These are phyloP conservation scores for Puccinia coronata DNA, from an alignment of 1,284 basidiomycete genomes.

Conservation along the genomic window DNA sequence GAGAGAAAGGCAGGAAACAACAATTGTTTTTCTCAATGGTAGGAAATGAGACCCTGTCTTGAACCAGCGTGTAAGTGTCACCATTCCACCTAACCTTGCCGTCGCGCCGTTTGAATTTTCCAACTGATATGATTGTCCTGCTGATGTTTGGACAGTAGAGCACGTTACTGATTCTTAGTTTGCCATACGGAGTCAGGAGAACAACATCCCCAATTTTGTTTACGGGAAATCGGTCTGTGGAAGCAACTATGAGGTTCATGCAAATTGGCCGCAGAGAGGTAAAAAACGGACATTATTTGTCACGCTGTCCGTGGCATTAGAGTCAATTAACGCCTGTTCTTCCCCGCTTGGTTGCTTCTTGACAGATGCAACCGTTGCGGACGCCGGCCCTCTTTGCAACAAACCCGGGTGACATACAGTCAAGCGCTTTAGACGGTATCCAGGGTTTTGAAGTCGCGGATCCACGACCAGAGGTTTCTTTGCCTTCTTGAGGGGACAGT, in stretches of 20 bases:
- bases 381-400: too few relatives aligned
- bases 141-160: constrained; percentile 9
- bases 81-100: too few relatives aligned
- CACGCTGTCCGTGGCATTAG: constrained; percentile 14
- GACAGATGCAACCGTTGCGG: neutral
- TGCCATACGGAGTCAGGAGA: too few relatives aligned
- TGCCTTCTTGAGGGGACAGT: neutral
- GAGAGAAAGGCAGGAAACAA: too few relatives aligned
- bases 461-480: neutral
- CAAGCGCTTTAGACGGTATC: neutral
- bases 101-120: too few relatives aligned
- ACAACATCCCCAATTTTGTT: neutral
- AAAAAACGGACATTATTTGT: neutral
- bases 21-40: too few relatives aligned
- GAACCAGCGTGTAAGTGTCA: too few relatives aligned
- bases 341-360: neutral
- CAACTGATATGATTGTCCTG: too few relatives aligned
- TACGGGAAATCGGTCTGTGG: neutral
- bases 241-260: neutral
- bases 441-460: neutral
- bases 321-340: neutral
- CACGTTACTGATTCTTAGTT: neutral
- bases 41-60: too few relatives aligned
- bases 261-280: neutral
- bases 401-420: neutral